Percentiles rank a stretch among this genome's conserved stretches.
Evolutionary conservation across 768 basidiomycete species (phyloP).

Genomic region (Boletus tomentosulus): DNA sequence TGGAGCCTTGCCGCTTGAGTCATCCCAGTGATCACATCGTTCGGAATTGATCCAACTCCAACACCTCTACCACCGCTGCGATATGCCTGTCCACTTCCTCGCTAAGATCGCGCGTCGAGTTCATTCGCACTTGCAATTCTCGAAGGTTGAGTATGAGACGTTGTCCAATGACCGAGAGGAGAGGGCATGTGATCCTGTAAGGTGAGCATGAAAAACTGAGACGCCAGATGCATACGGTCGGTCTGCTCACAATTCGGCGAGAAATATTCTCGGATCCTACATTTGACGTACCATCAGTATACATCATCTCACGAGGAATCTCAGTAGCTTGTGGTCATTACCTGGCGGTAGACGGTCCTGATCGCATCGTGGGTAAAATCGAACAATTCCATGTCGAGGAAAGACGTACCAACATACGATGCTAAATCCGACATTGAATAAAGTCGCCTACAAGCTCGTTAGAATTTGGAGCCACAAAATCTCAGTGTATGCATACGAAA

Average conservation of each 20-base stretch:
- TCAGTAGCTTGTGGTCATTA: not conserved
- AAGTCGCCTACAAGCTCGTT: too few species aligned
- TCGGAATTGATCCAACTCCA: not conserved
- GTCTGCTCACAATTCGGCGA: not conserved
- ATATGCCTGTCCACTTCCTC: not conserved
- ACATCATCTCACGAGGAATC: not conserved
- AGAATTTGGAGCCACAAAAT: too few species aligned
- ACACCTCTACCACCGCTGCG: not conserved
- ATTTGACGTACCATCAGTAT: not conserved
- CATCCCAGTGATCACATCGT: too few species aligned
- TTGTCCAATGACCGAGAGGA: conserved; percentile 6
- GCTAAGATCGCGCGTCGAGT: not conserved
- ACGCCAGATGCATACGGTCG: not conserved
- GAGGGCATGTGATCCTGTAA: not conserved
- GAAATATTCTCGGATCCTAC: not conserved
- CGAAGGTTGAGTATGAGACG: conserved; percentile 15
- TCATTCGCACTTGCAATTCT: conserved; percentile 3
- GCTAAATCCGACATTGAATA: too few species aligned
- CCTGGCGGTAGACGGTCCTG: conserved; percentile 10
- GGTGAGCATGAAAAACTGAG: not conserved
- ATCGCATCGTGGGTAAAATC: not conserved
- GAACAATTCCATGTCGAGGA: too few species aligned
- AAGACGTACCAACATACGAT: too few species aligned
- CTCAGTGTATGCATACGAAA: too few species aligned
- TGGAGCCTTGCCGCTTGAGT: too few species aligned